Evolutionary conservation across 2,329 filamentous ascomycete genomes (phyloP), one percentile per base, ranked within the genome.

Genomic region (Epicoccum sorghinum): DNA sequence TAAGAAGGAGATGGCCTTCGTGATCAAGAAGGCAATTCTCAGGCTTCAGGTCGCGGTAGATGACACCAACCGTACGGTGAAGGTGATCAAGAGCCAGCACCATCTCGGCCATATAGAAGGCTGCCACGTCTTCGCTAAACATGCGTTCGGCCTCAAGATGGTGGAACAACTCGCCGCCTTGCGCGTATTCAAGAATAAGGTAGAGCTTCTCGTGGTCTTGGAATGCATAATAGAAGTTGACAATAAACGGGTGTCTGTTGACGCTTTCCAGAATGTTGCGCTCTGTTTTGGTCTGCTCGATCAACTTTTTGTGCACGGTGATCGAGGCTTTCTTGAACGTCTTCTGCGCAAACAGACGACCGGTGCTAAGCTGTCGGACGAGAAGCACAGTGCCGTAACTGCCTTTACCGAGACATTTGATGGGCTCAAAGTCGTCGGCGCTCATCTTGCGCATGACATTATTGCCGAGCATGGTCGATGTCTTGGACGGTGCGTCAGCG

Each of bases 101-200:
- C 87, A 99, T 96, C 78, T 99, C 93, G 0, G 92, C 96, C 90
- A 98, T 96, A 82, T 99, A 99, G 76, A 98, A 99, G 1, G 93
- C 91, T 0, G 93, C 90, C 2, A 89, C 89, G 13, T 90, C 83
- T 77, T 98, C 93, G 12, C 89, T 83, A 65, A 99, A 98, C 90
- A 98, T 98, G 74, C 91, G 90, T 74, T 98, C 93, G 62, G 91
- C 89, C 55, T 88, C 91, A 24, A 99, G 83, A 69, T 98, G 93
- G n/a, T 90, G 92, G 73, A 99, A 99, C 5, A 99, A 83, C 77
- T 99, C 96, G 52, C 96, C 95, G 33, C 96, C 96, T 74, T 96
- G 91, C 4, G 95, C 95, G 74, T 99, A 99, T 77, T 99, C 93
- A 23, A 99, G 85, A 62, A 99, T 98, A 40, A 99, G 82, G 72